A percentile compares a stretch with the other conserved stretches of the same genome.
Evolutionary conservation across 257 asterid genomes (phyloP).

Genomic region (Scutellaria baicalensis): DNA sequence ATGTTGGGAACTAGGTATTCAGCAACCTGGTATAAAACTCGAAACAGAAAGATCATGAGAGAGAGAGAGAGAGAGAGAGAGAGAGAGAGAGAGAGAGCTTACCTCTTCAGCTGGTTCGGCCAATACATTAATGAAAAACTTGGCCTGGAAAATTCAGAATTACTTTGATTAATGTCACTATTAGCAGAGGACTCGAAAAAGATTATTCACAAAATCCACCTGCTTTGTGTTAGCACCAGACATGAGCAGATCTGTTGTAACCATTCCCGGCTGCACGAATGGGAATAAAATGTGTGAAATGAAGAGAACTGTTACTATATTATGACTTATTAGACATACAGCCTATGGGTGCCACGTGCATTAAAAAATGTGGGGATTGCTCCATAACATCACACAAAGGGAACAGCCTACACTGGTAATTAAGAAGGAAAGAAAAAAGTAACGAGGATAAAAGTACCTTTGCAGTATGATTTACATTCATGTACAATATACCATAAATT

Average conservation of each 20-base stretch:
- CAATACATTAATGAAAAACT: constrained; percentile 90
- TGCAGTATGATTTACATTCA: not conserved
- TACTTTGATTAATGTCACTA: not conserved
- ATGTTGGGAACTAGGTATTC: constrained; percentile 76
- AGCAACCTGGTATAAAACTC: constrained; percentile 56
- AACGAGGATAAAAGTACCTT: not conserved
- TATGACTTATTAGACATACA: not conserved
- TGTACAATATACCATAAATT: not conserved
- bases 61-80: not conserved
- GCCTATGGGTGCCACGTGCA: not conserved
- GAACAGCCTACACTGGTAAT: not conserved
- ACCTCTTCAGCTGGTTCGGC: constrained; percentile 98
- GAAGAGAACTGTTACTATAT: not conserved
- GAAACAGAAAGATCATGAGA: not conserved
- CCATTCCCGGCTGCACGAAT: constrained; percentile 91
- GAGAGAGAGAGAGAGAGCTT: constrained; percentile 7
- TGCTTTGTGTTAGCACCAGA: constrained; percentile 93
- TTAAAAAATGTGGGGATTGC: not conserved
- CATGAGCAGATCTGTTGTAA: constrained; percentile 96
- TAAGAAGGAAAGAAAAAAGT: not conserved
- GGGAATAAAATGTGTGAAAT: not conserved
- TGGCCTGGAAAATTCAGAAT: constrained; percentile 55
- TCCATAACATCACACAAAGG: not conserved
- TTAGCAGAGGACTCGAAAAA: not conserved
- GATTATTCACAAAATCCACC: constrained; percentile 24